phyloP scores from a whole-genome alignment of 31 red algal species.

The Endocladia muricata region DNA sequence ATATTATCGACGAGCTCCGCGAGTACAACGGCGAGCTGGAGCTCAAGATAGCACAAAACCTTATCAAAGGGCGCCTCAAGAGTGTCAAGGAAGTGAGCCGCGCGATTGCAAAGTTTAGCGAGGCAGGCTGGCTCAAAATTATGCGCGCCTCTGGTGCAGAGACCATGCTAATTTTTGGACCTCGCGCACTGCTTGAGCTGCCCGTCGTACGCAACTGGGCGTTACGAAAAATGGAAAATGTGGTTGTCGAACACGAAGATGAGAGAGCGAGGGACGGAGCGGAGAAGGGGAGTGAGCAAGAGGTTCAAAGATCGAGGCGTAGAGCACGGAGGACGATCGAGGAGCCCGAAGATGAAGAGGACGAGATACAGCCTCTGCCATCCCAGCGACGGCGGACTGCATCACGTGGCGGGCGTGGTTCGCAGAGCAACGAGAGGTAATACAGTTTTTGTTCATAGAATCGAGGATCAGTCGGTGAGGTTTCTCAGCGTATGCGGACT shows the following conservation, averaged over 20 bases:
- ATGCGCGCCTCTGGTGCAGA: not conserved
- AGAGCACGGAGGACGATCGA: not conserved
- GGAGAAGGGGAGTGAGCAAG: not conserved
- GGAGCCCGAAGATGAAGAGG: no score
- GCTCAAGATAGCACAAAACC: not conserved
- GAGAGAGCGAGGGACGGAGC: not conserved
- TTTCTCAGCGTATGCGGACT: no score
- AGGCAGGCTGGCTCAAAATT: constrained; percentile 3
- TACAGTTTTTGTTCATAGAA: no score
- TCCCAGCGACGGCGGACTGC: no score
- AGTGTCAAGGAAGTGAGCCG: not conserved
- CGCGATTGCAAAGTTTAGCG: not conserved
- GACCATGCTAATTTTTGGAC: not conserved
- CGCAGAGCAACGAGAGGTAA: no score
- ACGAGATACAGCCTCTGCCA: no score
- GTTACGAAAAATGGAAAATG: not conserved
- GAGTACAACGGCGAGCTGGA: not conserved
- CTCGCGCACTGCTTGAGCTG: constrained; percentile 7
- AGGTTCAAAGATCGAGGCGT: not conserved
- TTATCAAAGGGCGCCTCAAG: not conserved
- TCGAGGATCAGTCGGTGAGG: no score
- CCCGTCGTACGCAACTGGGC: not conserved
- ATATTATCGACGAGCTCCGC: constrained; percentile 28
- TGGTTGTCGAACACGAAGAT: not conserved
- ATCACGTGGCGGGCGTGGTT: no score